These are phyloP conservation scores for Ceratobasidium sp. DNA, from an alignment of 1,284 basidiomycete species.

Conservation along the genomic window DNA sequence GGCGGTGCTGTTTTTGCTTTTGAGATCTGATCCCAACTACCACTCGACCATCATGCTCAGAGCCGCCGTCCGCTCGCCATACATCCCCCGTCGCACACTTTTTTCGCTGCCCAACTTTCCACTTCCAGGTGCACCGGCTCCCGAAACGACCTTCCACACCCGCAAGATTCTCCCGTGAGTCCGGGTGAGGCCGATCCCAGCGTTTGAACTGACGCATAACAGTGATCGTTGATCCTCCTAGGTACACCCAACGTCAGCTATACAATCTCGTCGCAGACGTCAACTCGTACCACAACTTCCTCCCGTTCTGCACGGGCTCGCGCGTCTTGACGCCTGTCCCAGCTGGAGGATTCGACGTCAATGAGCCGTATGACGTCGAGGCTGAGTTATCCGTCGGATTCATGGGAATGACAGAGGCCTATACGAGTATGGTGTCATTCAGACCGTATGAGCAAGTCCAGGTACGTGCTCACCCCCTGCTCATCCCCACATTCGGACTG, in stretches of 20 bases:
- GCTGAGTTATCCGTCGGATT: conserved; percentile 93
- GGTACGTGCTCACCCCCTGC: conserved; percentile 60
- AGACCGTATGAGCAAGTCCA: conserved; percentile 78
- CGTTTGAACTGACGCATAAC: conserved; percentile 24
- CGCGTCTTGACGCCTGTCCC: conserved; percentile 65
- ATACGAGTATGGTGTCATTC: conserved; percentile 86
- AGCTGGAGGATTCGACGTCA: conserved; percentile 50
- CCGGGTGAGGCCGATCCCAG: conserved; percentile 40
- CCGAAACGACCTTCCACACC: conserved; percentile 64
- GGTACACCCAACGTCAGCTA: conserved; percentile 78
- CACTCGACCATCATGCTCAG: conserved; percentile 18
- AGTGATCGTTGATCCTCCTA: conserved; percentile 56
- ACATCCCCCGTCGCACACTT: conserved; percentile 24
- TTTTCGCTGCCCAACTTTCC: conserved; percentile 44
- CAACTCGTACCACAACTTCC: conserved; percentile 82
- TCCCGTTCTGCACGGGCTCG: conserved; percentile 89
- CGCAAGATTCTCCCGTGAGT: conserved; percentile 83
- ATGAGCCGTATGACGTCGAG: conserved; percentile 67
- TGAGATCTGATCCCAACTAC: not conserved
- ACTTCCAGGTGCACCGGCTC: conserved; percentile 42
- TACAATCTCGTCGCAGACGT: conserved; percentile 91
- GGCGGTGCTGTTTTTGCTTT: conserved; percentile 20
- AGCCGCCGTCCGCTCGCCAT: not conserved
- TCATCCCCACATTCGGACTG: not conserved
- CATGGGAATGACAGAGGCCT: conserved; percentile 86